Percentiles rank a stretch among this genome's conserved stretches.
Conservation (phyloP, 2,329 filamentous ascomycete genomes). For the Aspergillus tanneri region DNA sequence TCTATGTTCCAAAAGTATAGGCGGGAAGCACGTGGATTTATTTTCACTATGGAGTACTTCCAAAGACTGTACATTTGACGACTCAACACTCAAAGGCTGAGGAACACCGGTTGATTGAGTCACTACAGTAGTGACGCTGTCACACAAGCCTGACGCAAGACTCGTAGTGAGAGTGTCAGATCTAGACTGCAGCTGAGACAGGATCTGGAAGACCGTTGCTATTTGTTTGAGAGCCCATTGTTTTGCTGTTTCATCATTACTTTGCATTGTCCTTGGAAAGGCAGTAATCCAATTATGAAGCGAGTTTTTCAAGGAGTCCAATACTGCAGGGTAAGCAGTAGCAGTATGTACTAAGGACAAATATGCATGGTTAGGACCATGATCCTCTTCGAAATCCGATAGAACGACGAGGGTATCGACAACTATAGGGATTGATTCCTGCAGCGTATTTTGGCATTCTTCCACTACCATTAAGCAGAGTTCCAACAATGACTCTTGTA, state of each 20-base stretch:
- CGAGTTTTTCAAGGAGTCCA: slow-evolving; percentile 65
- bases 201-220: slow-evolving; percentile 67
- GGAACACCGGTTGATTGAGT: slow-evolving; percentile 30
- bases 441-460: slow-evolving; percentile 72
- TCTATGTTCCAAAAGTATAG: slow-evolving; percentile 63
- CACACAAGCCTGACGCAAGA: slow-evolving; percentile 61
- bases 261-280: slow-evolving; percentile 78
- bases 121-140: slow-evolving; percentile 63
- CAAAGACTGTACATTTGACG: slow-evolving; percentile 25
- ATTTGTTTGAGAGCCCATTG: slow-evolving; percentile 71
- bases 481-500: slow-evolving; percentile 65
- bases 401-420: slow-evolving; percentile 79
- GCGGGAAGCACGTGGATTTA: slow-evolving; percentile 50
- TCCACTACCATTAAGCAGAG: slow-evolving; percentile 75
- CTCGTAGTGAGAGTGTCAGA: slow-evolving; percentile 33
- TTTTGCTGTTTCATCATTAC: slow-evolving; percentile 76
- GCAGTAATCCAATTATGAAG: slow-evolving; percentile 80
- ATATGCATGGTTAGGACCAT: slow-evolving; percentile 37
- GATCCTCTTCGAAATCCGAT: slow-evolving; percentile 51
- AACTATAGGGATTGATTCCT: slow-evolving; percentile 67
- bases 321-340: slow-evolving; percentile 60
- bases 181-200: slow-evolving; percentile 59
- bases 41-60: slow-evolving; percentile 26
- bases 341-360: slow-evolving; percentile 59
- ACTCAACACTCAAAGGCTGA: slow-evolving; percentile 28